Conservation (phyloP, 352 stramenopile species). For the Pythium grandisporangium region DNA sequence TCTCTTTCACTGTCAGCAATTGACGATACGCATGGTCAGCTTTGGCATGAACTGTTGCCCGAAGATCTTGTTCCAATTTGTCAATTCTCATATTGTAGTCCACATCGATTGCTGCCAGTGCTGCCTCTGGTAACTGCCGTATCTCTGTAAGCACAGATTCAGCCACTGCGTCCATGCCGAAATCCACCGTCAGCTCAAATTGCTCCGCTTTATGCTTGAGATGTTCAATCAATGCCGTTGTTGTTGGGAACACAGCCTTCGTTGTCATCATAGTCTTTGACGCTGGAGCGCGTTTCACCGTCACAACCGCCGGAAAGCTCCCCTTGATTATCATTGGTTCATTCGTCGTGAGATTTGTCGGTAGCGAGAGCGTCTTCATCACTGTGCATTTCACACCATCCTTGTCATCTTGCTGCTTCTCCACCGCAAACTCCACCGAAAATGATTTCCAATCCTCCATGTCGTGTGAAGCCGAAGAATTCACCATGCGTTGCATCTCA, state of each 20-base stretch:
- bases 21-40: no score
- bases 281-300: neutral
- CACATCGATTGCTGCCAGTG: no score
- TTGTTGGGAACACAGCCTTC: neutral
- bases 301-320: slow-evolving; percentile 1
- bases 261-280: neutral
- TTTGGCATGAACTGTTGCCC: no score
- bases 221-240: slow-evolving; percentile 1
- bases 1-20: no score
- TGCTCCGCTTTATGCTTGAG: slow-evolving; percentile 13
- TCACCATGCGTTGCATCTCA: slow-evolving; percentile 13
- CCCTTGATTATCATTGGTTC: slow-evolving; percentile 2
- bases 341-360: neutral
- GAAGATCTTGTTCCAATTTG: no score
- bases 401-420: slow-evolving; percentile 12
- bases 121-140: no score
- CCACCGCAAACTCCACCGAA: slow-evolving; percentile 19
- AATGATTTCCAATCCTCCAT: slow-evolving; percentile 21
- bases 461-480: slow-evolving; percentile 10
- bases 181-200: slow-evolving; percentile 9
- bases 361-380: neutral
- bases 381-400: slow-evolving; percentile 3
- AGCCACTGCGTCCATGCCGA: no score
- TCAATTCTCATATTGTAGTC: no score
- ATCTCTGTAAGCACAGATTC: no score